These are phyloP conservation scores for Zygnema cylindricum DNA, from an alignment of 139 green algal species.

Conservation along the genomic window DNA sequence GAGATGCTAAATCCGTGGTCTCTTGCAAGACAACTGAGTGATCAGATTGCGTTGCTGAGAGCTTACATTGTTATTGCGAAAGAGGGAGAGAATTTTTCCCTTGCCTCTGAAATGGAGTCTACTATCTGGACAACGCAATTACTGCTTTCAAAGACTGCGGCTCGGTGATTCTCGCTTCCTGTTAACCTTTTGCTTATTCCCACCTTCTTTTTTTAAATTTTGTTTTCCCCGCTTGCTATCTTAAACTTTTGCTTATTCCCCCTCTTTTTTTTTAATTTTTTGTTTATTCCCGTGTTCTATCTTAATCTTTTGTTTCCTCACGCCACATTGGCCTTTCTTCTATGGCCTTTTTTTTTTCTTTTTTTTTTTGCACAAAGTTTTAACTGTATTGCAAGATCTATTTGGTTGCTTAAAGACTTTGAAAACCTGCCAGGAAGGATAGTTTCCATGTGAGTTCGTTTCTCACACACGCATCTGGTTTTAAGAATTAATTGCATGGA, in stretches of 20 bases:
- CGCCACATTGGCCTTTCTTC: not conserved
- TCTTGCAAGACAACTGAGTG: constrained; percentile 35
- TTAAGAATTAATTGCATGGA: not conserved
- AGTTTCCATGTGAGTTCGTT: no score
- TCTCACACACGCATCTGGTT: not conserved
- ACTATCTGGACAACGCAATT: not conserved
- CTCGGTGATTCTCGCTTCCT: not conserved
- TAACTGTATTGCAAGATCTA: no score
- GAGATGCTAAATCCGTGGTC: constrained; percentile 55
- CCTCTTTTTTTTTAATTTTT: no score
- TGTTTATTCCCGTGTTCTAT: no score
- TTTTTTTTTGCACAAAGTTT: no score
- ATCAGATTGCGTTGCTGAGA: constrained; percentile 53
- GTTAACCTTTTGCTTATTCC: not conserved
- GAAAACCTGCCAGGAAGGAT: no score
- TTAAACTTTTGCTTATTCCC: no score
- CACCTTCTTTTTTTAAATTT: constrained; percentile 29
- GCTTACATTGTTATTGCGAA: constrained; percentile 45
- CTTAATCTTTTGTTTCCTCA: not conserved
- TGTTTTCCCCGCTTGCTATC: no score
- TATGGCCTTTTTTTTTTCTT: no score
- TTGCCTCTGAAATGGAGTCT: constrained; percentile 34
- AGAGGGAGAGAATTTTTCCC: constrained; percentile 33
- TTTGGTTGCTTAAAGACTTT: no score
- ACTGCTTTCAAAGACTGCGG: constrained; percentile 8